Conservation (phyloP, 306 rosid genomes). For the Rosa multiflora region DNA sequence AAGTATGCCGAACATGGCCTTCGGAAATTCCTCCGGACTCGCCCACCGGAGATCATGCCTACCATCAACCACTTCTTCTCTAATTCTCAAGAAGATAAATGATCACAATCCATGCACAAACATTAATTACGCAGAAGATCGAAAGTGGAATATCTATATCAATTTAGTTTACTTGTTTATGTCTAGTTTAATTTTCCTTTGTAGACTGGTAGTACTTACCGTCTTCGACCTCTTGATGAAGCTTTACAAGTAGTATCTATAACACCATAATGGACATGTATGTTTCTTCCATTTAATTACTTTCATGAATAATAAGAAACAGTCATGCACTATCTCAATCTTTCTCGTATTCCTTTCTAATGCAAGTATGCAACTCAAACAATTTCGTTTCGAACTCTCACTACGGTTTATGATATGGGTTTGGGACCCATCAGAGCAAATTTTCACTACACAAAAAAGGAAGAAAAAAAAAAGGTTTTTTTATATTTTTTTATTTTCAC, state of each 20-base stretch:
- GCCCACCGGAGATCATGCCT: conserved; percentile 81
- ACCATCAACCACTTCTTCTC: conserved; percentile 71
- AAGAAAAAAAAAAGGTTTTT: too few species aligned
- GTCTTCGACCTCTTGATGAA: neutral
- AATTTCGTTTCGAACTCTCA: too few species aligned
- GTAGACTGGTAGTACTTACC: neutral
- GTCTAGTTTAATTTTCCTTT: neutral
- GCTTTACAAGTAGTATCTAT: too few species aligned
- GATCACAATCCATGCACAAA: conserved; percentile 7
- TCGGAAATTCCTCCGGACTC: conserved; percentile 77
- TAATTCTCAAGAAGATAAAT: conserved; percentile 34
- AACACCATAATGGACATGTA: neutral
- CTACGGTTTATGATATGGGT: too few species aligned
- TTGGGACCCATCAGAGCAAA: too few species aligned
- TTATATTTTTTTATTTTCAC: too few species aligned
- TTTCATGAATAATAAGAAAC: neutral
- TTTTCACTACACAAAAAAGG: too few species aligned
- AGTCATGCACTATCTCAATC: neutral
- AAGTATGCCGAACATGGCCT: conserved; percentile 65
- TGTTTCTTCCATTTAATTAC: neutral
- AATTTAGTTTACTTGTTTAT: neutral
- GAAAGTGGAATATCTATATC: neutral
- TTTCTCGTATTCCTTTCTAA: too few species aligned
- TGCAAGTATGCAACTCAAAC: too few species aligned
- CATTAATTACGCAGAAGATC: neutral